A percentile compares a stretch with the other conserved stretches of the same genome.
Evolutionary conservation across 148 eudicot species (phyloP).

Genomic region (Suaeda aralocaspica): DNA sequence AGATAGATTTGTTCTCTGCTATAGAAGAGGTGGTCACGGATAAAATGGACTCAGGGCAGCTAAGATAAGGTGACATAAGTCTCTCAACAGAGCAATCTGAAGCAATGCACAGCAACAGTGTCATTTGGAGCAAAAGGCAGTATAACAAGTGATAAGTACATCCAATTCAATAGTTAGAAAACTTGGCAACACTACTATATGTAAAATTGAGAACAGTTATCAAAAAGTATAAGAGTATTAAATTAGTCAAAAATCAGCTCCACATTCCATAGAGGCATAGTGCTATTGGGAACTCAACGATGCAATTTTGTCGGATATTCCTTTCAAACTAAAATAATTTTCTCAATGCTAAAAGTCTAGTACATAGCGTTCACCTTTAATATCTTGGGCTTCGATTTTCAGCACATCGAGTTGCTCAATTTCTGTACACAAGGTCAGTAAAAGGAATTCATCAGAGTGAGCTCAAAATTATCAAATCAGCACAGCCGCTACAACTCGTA

Average conservation of each 20-base stretch:
- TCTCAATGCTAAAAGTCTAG: not conserved
- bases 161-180: not conserved
- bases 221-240: not conserved
- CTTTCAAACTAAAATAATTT: not conserved
- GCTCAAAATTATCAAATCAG: slow-evolving; percentile 4
- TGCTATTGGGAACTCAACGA: not conserved
- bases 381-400: not conserved
- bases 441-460: not conserved
- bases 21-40: slow-evolving; percentile 38
- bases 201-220: not conserved
- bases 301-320: not conserved
- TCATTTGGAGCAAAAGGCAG: slow-evolving; percentile 4
- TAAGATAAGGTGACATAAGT: slow-evolving; percentile 12
- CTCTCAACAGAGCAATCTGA: slow-evolving; percentile 18
- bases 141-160: not conserved
- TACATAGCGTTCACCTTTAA: not conserved
- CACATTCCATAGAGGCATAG: not conserved
- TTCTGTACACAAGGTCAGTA: not conserved
- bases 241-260: not conserved
- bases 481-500: not conserved
- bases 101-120: slow-evolving; percentile 9
- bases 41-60: slow-evolving; percentile 28
- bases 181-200: not conserved
- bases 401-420: not conserved
- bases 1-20: slow-evolving; percentile 31